Base-by-base conservation (phyloP, 192 early-diverging fungal genomes). In the Dimargaris xerosporica region DNA sequence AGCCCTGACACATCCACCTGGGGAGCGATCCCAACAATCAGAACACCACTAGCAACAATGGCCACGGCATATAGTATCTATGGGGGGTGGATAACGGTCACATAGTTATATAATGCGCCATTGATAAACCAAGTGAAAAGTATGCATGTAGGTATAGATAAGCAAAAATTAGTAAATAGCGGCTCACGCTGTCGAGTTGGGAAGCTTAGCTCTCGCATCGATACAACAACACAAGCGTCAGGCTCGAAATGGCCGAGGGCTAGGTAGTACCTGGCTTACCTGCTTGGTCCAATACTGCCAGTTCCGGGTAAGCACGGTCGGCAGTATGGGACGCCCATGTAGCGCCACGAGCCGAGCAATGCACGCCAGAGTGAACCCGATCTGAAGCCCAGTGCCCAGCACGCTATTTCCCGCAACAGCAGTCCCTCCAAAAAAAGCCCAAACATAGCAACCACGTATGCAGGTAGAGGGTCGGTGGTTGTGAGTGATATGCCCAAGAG, bases 201-300 rank as follows among this genome's bases (percentile, higher is more conserved):
- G 34, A 7, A 39, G 7, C 7, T 2, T 7, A 2, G 34, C 7
- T 2, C 2, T 5, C 7, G 34, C 34, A 39, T 39, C 34, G 19
- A 56, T 7, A 28, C 30, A 15, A 31, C 12, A 19, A 15, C 11
- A 9, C 26, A 21, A 15, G 31, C 26, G 31, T 55, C 54, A 39
- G n/a, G 9, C 5, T 11, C 54, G 29, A 28, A 63, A 64, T 43
- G 34, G 7, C 34, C 2, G 3, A 39, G 34, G 34, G 34, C 7
- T n/a, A n/a, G 34, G 34, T 39, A n/a, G 34, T 39, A 7, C 34
- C 34, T 39, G 34, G 34, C 34, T 39, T 44, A 39, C 2, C 25
- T 26, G 52, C 23, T 73, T 69, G 13, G 69, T 23, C 25, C 50
- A 43, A 58, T 69, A 66, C 10, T 55, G 62, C 67, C 67, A 69